Base-by-base conservation (phyloP, 108 stramenopile species). In the Skeletonema tropicum region DNA sequence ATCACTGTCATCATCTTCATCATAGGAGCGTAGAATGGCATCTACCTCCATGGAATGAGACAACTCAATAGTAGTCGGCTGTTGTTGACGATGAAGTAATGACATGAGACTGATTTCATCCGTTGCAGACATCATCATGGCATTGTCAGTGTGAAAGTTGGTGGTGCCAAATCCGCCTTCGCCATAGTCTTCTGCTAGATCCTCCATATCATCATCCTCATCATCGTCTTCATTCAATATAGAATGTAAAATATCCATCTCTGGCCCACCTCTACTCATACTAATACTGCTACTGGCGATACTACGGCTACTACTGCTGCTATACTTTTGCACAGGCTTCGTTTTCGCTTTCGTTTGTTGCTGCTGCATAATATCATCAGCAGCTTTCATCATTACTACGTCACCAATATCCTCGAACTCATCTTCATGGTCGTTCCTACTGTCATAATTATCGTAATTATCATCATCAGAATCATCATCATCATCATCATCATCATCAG, bases 301-400 rank as follows among this genome's bases (percentile, higher is more conserved):
- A 5, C 3, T 19, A 19, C 48, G 5, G 19, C 15, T 19, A 17
- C 19, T n/a, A n/a, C n/a, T n/a, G n/a, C n/a, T n/a, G n/a, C 10
- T 17, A 39, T 39, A 39, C 87, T 55, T 84, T 85, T 66, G 90
- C 90, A 35, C 77, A 76, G 36, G 91, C 89, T 72, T 81, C 81
- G 71, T 94, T 88, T 67, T 91, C 68, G 19, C 90, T 86, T 61
- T 87, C 89, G 67, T 83, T 82, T 39, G 55, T 60, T 75, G 52
- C 63, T 35, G 33, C 26, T 1, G 1, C 33, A 7, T 35, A 35
- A 3, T 7, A 0, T 35, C 33, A 35, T 5, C n/a, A n/a, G n/a
- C n/a, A n/a, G n/a, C 33, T 35, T 5, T 7, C 3, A 35, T 35
- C 7, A 7, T 35, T 5, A 35, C 33, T 3, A 35, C 4, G 7